Base-by-base conservation (phyloP, 225 moss, liverwort and hornwort genomes). In the Straminergon stramineum region DNA sequence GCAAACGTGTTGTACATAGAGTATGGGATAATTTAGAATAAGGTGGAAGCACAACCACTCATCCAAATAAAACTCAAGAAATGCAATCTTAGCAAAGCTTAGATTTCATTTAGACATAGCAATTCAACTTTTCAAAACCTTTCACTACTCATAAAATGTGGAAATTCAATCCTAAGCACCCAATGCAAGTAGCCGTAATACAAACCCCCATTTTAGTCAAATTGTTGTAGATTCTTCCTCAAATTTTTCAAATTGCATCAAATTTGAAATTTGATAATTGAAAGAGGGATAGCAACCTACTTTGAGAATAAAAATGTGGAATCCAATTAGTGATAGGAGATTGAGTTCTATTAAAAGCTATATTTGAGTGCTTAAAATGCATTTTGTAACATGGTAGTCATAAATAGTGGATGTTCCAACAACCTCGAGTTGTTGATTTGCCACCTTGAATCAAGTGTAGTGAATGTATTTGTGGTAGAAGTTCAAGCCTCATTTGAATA, bases 401-500 rank as follows among this genome's bases (percentile, higher is more conserved):
- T 41, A 9, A 73, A 16, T 0, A 73, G 1, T 41, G 5, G 1
- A 73, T 73, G 43, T 6, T 0, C 15, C 3, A 8, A 71, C 27
- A 43, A 43, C 16, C 43, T 73, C 0, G 0, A 71, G 5, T 41
- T 71, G 26, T 0, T 0, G 0, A 39, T 71, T 41, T 71, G 5
- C 9, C 8, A 15, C 24, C 1, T 41, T 26, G 15, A 41, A 41
- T 71, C 26, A 71, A 70, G 41, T 15, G 5, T 27, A 73, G 43
- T 43, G 17, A 73, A 43, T 73, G 17, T 43, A 43, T 73, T 43
- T 6, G 0, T 27, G 2, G 27, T 2, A 43, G 3, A 73, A 26
- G 5, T 27, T 41, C 5, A 43, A 8, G 16, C 27, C 5, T 43
- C 9, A 43, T 9, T 28, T 73, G 43, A 73, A 10, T 43, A 73